Evolutionary conservation across 345 rosid genomes (phyloP), one percentile per base, ranked within the genome.

Genomic region (Camelina laxa): DNA sequence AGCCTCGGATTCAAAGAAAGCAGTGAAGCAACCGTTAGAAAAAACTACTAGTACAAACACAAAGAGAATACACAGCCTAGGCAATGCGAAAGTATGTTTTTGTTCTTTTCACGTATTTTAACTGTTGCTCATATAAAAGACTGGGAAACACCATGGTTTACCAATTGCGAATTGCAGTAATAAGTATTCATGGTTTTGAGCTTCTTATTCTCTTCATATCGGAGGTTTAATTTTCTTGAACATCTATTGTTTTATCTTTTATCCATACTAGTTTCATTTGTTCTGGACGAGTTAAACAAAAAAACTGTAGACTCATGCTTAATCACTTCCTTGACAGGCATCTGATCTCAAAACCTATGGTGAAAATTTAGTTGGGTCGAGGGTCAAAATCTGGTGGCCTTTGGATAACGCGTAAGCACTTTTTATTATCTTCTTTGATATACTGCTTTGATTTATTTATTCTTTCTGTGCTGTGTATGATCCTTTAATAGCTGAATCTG

Each of bases 321-420:
- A 38, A 50, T 7, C 55, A 58, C 47, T 71, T 82, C 31, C 68
- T 55, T 84, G 42, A 45, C 85, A 91, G 96, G 85, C 73, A 59
- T 75, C 95, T 83, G 84, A 73, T 75, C 53, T 58, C 56, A 64
- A 68, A 75, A 86, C 56, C 38, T 68, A 70, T 74, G 89, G 77
- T 47, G 85, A 81, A 53, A 81, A 75, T 61, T 70, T 92, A 70
- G 88, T 95, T 79, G 97, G 97, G 49, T 59, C 83, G 13, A 92
- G 78, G 83, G 81, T 95, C 65, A 85, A 82, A 81, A 90, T 95
- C 45, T 95, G 90, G 92, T 95, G 99, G 99, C 97, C 99, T 15
- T 21, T 63, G 19, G 99, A 95, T 84, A 59, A 44, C 3, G 42
- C 11, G 99, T 95, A 73, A 83, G 72, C 9, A 71, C 39, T 71